Evolutionary conservation across 768 basidiomycete species (phyloP), one percentile per base, ranked within the genome.

Genomic region (Collybiopsis luxurians): DNA sequence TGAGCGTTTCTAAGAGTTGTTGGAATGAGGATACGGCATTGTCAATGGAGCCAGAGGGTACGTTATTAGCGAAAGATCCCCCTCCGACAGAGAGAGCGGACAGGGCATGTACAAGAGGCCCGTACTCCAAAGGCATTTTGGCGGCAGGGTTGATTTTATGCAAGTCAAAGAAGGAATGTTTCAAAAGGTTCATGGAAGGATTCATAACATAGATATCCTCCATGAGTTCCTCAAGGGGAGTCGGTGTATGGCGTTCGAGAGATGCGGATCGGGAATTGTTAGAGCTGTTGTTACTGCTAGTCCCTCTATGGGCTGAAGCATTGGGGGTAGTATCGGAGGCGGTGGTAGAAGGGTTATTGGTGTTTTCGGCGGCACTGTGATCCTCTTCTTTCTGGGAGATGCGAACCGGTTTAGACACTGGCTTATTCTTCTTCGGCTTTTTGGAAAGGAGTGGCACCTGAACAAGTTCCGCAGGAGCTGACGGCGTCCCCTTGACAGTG

Each of bases 21-120:
- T 95, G 91, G 75, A 94, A 94, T 13, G 91, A 92, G 2, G 90
- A 88, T 27, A 94, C 90, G 1, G 92, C 91, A 30, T 91, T 90
- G 68, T 94, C 92, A 65, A 93, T 92, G n/a, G 90, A 90, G 11
- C 89, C 89, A 5, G 89, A 86, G 15, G 92, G 90, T 75, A 92
- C 86, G 62, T 84, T 89, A 61, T 85, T 87, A 36, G 90, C 86
- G 64, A 92, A 92, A 6, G 89, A 90, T 9, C 89, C 89, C 10
- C 91, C 89, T 2, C 90, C 90, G 13, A 91, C 89, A 1, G 92
- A 93, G 34, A 94, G 75, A 12, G 92, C 90, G 7, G 92, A 92
- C 26, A 94, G 71, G 1, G 92, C 92, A 64, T 92, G 90, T 1
- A 92, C 91, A 46, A 94, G 73, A 30, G 92, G 90, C 1, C 87